Evolutionary conservation across 2,329 filamentous ascomycete species (phyloP), one percentile per base, ranked within the genome.

Genomic region (Pestalotiopsis sp.): DNA sequence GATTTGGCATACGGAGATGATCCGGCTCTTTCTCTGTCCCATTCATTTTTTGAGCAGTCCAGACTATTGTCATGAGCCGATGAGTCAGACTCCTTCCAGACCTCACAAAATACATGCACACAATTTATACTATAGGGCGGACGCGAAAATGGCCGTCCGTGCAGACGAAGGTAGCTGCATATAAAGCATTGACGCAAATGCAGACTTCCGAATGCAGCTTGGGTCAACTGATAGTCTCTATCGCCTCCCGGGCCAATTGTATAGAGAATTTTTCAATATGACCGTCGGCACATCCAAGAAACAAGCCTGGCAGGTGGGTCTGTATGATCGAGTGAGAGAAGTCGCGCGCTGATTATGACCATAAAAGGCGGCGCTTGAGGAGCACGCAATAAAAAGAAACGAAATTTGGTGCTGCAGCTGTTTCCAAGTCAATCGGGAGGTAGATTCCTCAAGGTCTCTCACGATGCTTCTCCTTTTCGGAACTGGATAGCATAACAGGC

Each of bases 101-200:
- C 14, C 22, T 61, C 26, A n/a, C 14, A 35, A 35, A 13, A 11
- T 22, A 10, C 61, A 20, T 22, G 11, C 40, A 26, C 26, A 26
- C 22, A 58, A 24, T 9, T 22, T 20, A 26, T 26, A n/a, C 20
- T 4, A 17, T 14, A n/a, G 24, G 55, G 48, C 24, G 11, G 11
- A 52, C 48, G 55, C 40, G 26, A 17, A 20, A 44, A 66, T 59
- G n/a, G 20, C 24, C 2, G 9, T 17, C n/a, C 20, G 20, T n/a
- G 26, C 35, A 38, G 10, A 60, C 39, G 20, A 52, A 48, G 56
- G 56, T 40, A 69, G 69, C 69, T 76, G 77, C 77, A 79, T 75
- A 71, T 73, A 80, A 79, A 74, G 79, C 79, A 80, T 81, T 80
- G 78, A 81, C 76, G 78, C 77, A 79, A 68, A 69, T 77, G 72